Conservation (phyloP, 2,329 filamentous ascomycete genomes). For the Claviceps spartinae region DNA sequence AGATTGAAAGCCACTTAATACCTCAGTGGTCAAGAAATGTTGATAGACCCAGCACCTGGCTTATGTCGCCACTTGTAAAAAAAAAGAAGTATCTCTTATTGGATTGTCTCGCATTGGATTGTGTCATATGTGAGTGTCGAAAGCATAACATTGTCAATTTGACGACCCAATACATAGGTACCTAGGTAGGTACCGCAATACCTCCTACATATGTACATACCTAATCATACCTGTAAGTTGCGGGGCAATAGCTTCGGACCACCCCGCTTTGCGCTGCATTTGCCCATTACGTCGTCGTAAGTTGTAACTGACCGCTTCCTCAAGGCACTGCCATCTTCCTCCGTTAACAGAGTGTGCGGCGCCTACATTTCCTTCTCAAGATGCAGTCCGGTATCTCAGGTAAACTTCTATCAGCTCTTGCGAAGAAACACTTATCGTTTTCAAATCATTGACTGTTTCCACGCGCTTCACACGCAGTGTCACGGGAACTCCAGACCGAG, state of each 20-base stretch:
- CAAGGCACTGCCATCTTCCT: background rate
- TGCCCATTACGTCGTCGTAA: too few relatives aligned
- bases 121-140: background rate
- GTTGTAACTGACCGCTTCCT: too few relatives aligned
- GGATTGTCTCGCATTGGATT: background rate
- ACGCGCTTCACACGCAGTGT: constrained; percentile 35
- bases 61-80: constrained; percentile 1
- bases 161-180: too few relatives aligned
- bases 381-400: constrained; percentile 76
- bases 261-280: too few relatives aligned
- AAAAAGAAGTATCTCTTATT: background rate
- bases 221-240: too few relatives aligned
- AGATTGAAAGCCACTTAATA: constrained; percentile 7
- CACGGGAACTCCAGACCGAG: constrained; percentile 59
- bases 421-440: background rate
- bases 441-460: background rate
- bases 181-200: too few relatives aligned
- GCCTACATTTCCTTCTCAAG: background rate
- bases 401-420: constrained; percentile 19
- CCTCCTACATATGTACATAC: too few relatives aligned
- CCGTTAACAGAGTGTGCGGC: too few relatives aligned
- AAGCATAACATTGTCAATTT: background rate
- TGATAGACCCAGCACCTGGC: constrained; percentile 4
- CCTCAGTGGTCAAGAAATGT: constrained; percentile 2
- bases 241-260: too few relatives aligned